Evolutionary conservation across 129 eudicot species (phyloP), one percentile per base, ranked within the genome.

Genomic region (Calendula officinalis): DNA sequence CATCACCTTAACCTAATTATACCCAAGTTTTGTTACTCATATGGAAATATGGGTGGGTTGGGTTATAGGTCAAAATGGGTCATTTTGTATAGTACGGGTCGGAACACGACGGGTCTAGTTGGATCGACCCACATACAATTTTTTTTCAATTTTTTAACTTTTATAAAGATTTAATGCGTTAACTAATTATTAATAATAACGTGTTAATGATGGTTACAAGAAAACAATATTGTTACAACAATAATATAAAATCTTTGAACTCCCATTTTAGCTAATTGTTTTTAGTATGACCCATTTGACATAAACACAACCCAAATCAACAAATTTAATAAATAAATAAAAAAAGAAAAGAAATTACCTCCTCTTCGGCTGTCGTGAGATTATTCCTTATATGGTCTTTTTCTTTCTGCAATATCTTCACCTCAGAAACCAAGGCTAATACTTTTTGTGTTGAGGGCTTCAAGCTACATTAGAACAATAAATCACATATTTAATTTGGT

Each of bases 331-430:
- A 40, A 40, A 40, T 40, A 40, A 40, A 10, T 1, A 5, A 40
- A 40, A 40, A 7, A 40, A 52, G 58, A n/a, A n/a, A n/a, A n/a
- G n/a, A n/a, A 14, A 15, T 12, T 36, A 91, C 98, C 94, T 87
- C 98, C 34, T 81, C 91, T 72, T 91, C 98, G 3, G 98, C 96
- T 74, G 48, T 78, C 33, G 66, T 56, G 50, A 91, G 96, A 73
- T 91, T 91, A 40, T 70, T 74, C 59, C 78, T 76, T 48, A 91
- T 36, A 69, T 80, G 77, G 7, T 91, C 90, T 76, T 91, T 91
- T 38, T 80, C 98, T 33, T 77, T 75, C 64, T 80, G 72, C 53
- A 91, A 46, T 27, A 16, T 67, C 73, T 80, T 76, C 22, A 75
- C 75, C 62, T 78, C 75, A 53, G 88, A 81, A 39, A 79, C 84